Evolutionary conservation across 2,329 filamentous ascomycete genomes (phyloP), one percentile per base, ranked within the genome.

Genomic region (Fusarium sp.): DNA sequence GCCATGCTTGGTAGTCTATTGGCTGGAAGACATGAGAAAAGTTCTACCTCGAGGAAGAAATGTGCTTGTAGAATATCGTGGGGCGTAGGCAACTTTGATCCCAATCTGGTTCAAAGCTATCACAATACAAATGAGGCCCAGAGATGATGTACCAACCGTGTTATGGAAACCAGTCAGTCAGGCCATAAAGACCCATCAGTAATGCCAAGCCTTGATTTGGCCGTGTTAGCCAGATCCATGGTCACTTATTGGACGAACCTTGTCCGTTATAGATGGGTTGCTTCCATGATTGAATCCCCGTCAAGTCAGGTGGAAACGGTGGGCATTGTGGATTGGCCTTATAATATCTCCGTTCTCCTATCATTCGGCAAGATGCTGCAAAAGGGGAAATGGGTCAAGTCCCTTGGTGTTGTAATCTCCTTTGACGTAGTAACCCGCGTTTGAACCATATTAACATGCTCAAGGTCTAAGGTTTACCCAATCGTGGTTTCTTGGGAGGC

Each of bases 251-350:
- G 42, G 50, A 44, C 18, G 32, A 37, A 49, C 60, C 64, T 59
- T 60, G 49, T 40, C 33, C 37, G 18, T 53, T 64, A 63, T 63
- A 58, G 58, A 26, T 72, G 69, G 58, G 38, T 57, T 62, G 69
- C 56, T 66, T 60, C 61, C 49, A 50, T 64, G 52, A 60, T 60
- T 38, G 33, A 37, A 71, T 60, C 59, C 63, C 48, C 56, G 71
- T 55, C 55, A 54, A 53, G 57, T 53, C 57, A 60, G 74, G 75
- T 73, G 73, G 67, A 57, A 67, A 69, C 75, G 73, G 75, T 76
- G 74, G 65, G 23, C 18, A 64, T 57, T 23, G 64, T 64, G 61
- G 60, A 55, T 32, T 58, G 58, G 44, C 57, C 52, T 57, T 63
- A 32, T 41, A 44, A 48, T 35, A 65, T 49, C 37, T 64, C 68